Base-by-base conservation (phyloP, 1,139 yeast genomes). In the Kluyveromyces sp. region DNA sequence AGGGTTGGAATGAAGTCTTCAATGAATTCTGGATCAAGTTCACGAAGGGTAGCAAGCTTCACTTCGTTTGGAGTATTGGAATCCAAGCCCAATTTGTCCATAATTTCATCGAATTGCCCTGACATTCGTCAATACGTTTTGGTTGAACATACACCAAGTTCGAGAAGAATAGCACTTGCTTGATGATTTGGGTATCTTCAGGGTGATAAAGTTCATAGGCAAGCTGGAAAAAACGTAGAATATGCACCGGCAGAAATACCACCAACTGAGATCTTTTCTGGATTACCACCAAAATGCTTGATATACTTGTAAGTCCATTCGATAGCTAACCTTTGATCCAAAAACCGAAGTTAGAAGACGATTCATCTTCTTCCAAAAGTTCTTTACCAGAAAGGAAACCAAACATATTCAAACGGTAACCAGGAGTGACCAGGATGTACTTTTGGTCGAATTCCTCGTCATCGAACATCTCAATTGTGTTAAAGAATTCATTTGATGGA, bases 301-400 rank as follows among this genome's bases (percentile, higher is more conserved):
- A 67, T 66, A 51, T 66, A 50, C 41, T 64, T 54, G 42, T 55
- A 66, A 21, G 68, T 66, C 66, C 76, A 73, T 47, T 68, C 69
- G 15, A 70, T 50, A 2, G 72, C 69, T 35, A 66, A 48, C 44
- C 69, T 59, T 46, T 63, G 65, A 42, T 74, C 78, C 73, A 70
- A 48, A 71, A 62, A 4, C 74, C 75, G 44, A 69, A 65, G 48
- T 71, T 71, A 5, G 70, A 55, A 47, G 40, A 45, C 8, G 26
- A 34, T 25, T 26, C 34, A 32, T 49, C 52, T 41, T 48, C 52
- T n/a, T 49, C 50, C 37, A 48, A 29, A 27, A 49, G 46, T 54
- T 57, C 47, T 46, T 54, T 37, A 48, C 55, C 48, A 7, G 69
- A 54, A 25, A 71, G 53, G 50, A 70, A 71, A 2, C 75, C 75